Evolutionary conservation across 176 grass and related monocot species (phyloP).

Genomic region (Elaeis guineensis): DNA sequence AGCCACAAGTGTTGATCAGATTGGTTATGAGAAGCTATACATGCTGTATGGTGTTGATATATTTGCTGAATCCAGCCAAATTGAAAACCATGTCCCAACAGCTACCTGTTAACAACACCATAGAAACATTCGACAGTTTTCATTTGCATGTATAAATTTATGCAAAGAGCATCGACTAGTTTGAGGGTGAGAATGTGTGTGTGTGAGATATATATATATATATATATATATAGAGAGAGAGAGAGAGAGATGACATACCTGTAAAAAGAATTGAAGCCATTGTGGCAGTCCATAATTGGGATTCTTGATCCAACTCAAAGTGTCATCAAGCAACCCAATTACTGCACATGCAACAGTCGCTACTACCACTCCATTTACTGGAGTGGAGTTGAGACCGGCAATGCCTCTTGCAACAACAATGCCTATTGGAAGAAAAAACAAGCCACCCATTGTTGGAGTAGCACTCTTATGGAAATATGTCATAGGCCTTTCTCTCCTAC

Average conservation of each 20-base stretch:
- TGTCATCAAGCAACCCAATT: constrained; percentile 82
- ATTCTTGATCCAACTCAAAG: constrained; percentile 29
- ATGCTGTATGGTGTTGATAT: constrained; percentile 83
- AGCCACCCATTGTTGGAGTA: constrained; percentile 77
- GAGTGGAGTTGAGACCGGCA: constrained; percentile 37
- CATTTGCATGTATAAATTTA: constrained; percentile 11
- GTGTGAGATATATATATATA: background rate
- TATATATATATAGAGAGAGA: background rate
- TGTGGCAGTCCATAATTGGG: constrained; percentile 35
- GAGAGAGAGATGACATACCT: constrained; percentile 32
- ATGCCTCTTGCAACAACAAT: constrained; percentile 57
- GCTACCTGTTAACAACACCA: constrained; percentile 38
- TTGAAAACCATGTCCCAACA: constrained; percentile 68
- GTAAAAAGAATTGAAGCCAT: constrained; percentile 57
- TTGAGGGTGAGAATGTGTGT: background rate
- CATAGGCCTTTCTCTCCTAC: constrained; percentile 45
- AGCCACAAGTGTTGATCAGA: constrained; percentile 26
- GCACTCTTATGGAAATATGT: constrained; percentile 47
- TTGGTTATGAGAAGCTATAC: constrained; percentile 58
- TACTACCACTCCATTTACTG: constrained; percentile 52
- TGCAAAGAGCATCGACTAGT: background rate
- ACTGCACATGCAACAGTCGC: constrained; percentile 61
- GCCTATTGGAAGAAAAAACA: constrained; percentile 83
- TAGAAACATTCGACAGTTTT: constrained; percentile 1
- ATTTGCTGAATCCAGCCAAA: constrained; percentile 67